Base-by-base conservation (phyloP, 2,329 filamentous ascomycete species). In the Colletotrichum tofieldiae region DNA sequence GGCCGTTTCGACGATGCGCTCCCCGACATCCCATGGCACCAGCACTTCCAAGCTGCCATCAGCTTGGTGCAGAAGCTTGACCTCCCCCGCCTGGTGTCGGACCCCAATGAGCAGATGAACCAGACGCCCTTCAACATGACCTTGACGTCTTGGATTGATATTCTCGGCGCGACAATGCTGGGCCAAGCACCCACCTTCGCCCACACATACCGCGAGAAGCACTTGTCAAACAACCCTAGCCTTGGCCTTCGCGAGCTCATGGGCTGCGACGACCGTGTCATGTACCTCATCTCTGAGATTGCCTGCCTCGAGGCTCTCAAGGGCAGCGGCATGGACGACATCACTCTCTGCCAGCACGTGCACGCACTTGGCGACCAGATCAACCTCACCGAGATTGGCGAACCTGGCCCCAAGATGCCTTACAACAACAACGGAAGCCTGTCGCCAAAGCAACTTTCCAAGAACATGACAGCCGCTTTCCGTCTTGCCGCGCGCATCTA, bases 251-350 rank as follows among this genome's bases (percentile, higher is more conserved):
- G 93, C 65, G 95, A 97, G 85, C 89, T 98, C 63, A 98, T 98
- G 95, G 96, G 96, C 76, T 98, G 96, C 82, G 96, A 98, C 75
- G 96, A 99, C 83, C 91, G 92, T 29, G 93, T 98, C 83, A 98
- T 99, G 95, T 98, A 98, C 82, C 88, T 98, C 77, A 97, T 99
- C 81, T 97, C 95, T 2, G 96, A 99, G 84, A 98, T 98, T 77
- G 94, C 96, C 66, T 98, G 96, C 82, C 91, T 99, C 65, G 96
- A 98, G 81, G 93, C 94, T 4, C 90, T 98, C 75, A 97, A 96
- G 86, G 85, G 87, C 49, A 91, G 93, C 72, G 93, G 93, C 77
- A 94, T 96, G 85, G 93, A 97, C 76, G 92, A 96, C 78, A 92
- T 96, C 75, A 90, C 91, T 62, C 90, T 98, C 55, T 98, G 95